Percentiles rank a stretch among this genome's conserved stretches.
These are phyloP conservation scores for Posidonia oceanica DNA, from an alignment of 116 monocot genomes.

Conservation along the genomic window DNA sequence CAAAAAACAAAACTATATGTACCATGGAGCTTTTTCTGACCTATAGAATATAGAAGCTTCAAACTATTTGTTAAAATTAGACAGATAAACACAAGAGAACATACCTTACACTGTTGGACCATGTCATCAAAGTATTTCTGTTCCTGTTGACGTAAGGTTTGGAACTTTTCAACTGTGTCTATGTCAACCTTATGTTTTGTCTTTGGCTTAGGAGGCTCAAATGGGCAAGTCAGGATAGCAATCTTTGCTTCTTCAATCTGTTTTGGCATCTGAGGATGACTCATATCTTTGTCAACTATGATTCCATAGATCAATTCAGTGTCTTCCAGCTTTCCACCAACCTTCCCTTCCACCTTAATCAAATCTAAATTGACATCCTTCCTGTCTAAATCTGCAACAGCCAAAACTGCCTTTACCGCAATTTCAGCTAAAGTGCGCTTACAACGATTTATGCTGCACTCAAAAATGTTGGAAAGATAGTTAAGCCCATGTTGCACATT, in stretches of 20 bases:
- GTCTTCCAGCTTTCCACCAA: constrained; percentile 91
- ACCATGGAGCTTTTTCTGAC: no score
- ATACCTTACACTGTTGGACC: constrained; percentile 95
- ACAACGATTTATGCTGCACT: constrained; percentile 71
- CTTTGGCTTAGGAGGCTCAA: constrained; percentile 98
- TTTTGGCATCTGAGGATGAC: constrained; percentile 99
- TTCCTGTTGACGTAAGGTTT: constrained; percentile 81
- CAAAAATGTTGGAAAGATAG: not conserved
- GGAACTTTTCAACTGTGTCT: constrained; percentile 97
- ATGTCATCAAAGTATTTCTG: constrained; percentile 95
- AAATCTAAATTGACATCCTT: constrained; percentile 94
- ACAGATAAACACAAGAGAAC: not conserved
- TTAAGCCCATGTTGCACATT: no score
- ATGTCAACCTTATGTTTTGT: constrained; percentile 99
- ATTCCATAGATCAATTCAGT: constrained; percentile 86
- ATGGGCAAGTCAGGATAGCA: constrained; percentile 95
- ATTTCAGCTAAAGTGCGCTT: constrained; percentile 73
- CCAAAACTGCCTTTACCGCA: constrained; percentile 91
- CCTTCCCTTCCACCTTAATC: constrained; percentile 96
- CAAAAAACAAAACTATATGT: no score
- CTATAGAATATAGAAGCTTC: no score
- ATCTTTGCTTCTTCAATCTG: constrained; percentile 90
- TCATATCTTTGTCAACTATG: constrained; percentile 98
- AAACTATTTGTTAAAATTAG: not conserved
- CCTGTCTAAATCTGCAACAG: constrained; percentile 93